These are phyloP conservation scores for Ceratocystis cubensis DNA, from an alignment of 2,329 filamentous ascomycete genomes.

Conservation along the genomic window DNA sequence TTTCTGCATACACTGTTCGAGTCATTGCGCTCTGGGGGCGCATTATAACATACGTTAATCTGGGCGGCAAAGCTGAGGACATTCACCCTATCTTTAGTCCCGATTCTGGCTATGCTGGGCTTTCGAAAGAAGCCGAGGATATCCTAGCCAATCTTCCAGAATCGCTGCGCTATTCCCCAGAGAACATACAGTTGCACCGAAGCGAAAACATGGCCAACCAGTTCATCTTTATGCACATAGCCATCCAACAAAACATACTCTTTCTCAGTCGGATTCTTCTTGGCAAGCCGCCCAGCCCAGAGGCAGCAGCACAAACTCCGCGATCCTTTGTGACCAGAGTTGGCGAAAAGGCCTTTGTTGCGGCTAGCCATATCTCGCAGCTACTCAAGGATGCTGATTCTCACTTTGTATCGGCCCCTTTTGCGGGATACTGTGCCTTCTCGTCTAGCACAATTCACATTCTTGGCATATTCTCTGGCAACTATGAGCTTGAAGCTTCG, in stretches of 20 bases:
- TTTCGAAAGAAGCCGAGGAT: constrained; percentile 58
- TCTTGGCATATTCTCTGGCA: constrained; percentile 79
- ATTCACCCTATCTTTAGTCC: constrained; percentile 66
- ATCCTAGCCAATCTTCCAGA: constrained; percentile 59
- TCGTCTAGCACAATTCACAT: constrained; percentile 91
- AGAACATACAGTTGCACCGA: constrained; percentile 74
- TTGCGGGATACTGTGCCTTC: constrained; percentile 90
- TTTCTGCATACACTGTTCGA: constrained; percentile 79
- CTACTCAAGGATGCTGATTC: constrained; percentile 65
- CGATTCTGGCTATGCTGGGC: constrained; percentile 60
- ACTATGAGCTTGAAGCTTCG: constrained; percentile 57
- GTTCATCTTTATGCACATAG: constrained; percentile 82
- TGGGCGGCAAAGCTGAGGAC: constrained; percentile 74
- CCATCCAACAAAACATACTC: constrained; percentile 76
- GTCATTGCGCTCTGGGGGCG: constrained; percentile 80
- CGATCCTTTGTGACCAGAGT: constrained; percentile 65
- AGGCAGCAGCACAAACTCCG: constrained; percentile 45
- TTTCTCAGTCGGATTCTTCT: constrained; percentile 60
- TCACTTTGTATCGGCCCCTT: constrained; percentile 74
- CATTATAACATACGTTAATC: constrained; percentile 78
- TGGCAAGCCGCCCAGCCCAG: constrained; percentile 32
- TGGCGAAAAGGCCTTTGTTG: constrained; percentile 62
- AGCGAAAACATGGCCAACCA: constrained; percentile 81
- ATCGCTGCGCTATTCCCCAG: constrained; percentile 57
- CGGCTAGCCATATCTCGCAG: constrained; percentile 76